phyloP scores from a whole-genome alignment of 805 yeast genomes.

The Ogataea salicorniae region DNA sequence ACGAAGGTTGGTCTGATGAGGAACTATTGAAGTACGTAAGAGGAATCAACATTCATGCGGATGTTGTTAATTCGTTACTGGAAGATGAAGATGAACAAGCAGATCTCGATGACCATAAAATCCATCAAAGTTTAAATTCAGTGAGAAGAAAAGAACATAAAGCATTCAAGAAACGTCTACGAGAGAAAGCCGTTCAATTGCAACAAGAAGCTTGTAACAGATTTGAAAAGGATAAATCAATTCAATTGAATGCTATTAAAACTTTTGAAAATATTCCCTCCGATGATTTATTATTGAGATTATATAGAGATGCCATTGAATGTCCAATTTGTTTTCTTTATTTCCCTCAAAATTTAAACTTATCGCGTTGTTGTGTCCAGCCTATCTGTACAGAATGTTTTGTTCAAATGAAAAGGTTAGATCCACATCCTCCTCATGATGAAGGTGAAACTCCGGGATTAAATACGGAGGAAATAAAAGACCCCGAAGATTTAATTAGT shows the following conservation, averaged over 20 bases:
- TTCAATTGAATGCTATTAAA: slow-evolving; percentile 22
- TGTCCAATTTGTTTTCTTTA: slow-evolving; percentile 93
- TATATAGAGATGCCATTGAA: slow-evolving; percentile 69
- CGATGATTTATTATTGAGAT: slow-evolving; percentile 43
- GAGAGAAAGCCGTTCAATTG: slow-evolving; percentile 32
- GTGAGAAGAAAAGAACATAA: slow-evolving; percentile 47
- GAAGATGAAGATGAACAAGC: slow-evolving; percentile 50
- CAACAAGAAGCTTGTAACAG: slow-evolving; percentile 33
- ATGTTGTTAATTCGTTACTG: slow-evolving; percentile 28
- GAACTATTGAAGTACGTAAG: slow-evolving; percentile 52
- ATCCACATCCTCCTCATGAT: slow-evolving; percentile 92
- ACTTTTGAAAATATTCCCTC: slow-evolving; percentile 33
- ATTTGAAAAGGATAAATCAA: slow-evolving; percentile 27
- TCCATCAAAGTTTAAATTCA: slow-evolving; percentile 43
- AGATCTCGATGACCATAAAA: slow-evolving; percentile 57
- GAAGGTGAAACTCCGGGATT: slow-evolving; percentile 28
- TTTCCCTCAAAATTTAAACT: slow-evolving; percentile 73
- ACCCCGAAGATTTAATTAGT: slow-evolving; percentile 65
- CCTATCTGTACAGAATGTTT: slow-evolving; percentile 95
- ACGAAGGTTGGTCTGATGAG: slow-evolving; percentile 63
- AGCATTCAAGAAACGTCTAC: slow-evolving; percentile 34
- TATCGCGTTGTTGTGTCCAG: slow-evolving; percentile 84
- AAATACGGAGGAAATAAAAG: slow-evolving; percentile 23
- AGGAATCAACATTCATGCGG: slow-evolving; percentile 53
- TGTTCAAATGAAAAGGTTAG: slow-evolving; percentile 87